phyloP scores from a whole-genome alignment of 805 yeast genomes.

The Ogataea kodamae region DNA sequence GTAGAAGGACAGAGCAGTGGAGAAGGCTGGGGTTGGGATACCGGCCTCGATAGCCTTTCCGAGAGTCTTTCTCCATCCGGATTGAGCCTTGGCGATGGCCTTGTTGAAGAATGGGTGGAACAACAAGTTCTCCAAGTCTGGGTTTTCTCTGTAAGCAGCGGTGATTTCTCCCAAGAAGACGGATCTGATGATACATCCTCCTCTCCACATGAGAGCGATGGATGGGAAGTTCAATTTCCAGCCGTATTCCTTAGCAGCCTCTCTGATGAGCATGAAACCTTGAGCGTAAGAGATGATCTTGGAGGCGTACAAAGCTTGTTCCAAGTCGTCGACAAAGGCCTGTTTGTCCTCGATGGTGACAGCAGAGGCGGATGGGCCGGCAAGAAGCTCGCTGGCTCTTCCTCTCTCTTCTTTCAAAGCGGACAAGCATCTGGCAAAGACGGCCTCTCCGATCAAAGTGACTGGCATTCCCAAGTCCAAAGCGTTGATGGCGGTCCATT shows the following conservation, averaged over 20 bases:
- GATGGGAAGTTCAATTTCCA: slow-evolving; percentile 98
- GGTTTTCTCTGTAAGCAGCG: slow-evolving; percentile 89
- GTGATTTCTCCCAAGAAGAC: slow-evolving; percentile 97
- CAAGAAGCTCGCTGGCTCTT: slow-evolving; percentile 72
- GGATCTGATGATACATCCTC: slow-evolving; percentile 99
- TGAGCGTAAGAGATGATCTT: slow-evolving; percentile 98
- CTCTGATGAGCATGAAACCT: slow-evolving; percentile 98
- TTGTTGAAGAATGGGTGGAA: slow-evolving; percentile 92
- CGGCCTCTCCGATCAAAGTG: slow-evolving; percentile 98
- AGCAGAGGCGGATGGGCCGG: slow-evolving; percentile 75
- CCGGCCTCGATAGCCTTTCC: slow-evolving; percentile 78
- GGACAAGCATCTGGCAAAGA: slow-evolving; percentile 92
- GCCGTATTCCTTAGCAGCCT: slow-evolving; percentile 94
- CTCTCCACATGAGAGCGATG: slow-evolving; percentile 99
- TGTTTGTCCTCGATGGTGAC: slow-evolving; percentile 68
- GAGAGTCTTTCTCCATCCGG: slow-evolving; percentile 90
- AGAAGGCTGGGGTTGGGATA: slow-evolving; percentile 96
- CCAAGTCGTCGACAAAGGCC: slow-evolving; percentile 86
- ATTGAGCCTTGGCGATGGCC: slow-evolving; percentile 90
- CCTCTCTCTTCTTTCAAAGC: slow-evolving; percentile 89
- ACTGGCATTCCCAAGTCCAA: slow-evolving; percentile 98
- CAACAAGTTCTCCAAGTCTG: slow-evolving; percentile 90
- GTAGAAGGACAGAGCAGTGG: slow-evolving; percentile 95
- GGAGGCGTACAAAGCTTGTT: slow-evolving; percentile 97
- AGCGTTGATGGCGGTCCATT: slow-evolving; percentile 99